phyloP scores from a whole-genome alignment of 1,139 yeast species.

The Eremothecium coryli region DNA sequence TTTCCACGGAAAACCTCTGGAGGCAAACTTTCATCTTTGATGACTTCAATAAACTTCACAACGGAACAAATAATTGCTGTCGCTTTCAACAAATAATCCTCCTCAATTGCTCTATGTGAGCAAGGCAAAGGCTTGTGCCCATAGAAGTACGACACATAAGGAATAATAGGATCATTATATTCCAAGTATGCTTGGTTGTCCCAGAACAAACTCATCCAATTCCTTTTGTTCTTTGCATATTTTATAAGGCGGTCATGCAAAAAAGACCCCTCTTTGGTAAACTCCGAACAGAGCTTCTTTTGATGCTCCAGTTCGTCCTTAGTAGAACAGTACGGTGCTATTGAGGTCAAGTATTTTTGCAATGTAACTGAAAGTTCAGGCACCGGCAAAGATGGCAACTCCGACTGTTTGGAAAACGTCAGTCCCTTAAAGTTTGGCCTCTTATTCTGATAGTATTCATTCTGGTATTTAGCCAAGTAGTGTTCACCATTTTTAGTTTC shows the following conservation, averaged over 20 bases:
- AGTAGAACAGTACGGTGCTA: conserved; percentile 57
- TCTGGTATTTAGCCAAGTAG: conserved; percentile 21
- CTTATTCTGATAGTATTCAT: conserved; percentile 17
- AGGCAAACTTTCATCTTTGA: conserved; percentile 50
- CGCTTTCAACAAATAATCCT: conserved; percentile 70
- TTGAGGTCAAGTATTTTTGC: conserved; percentile 56
- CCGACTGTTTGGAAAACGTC: conserved; percentile 62
- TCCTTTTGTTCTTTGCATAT: conserved; percentile 55
- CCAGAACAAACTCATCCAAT: conserved; percentile 94
- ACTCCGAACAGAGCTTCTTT: conserved; percentile 54
- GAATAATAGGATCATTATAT: conserved; percentile 88
- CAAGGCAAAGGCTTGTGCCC: conserved; percentile 61
- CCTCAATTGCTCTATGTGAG: conserved; percentile 42
- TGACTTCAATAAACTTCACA: conserved; percentile 44
- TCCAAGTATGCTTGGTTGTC: conserved; percentile 87
- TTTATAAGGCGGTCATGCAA: conserved; percentile 59
- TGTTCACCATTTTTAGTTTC: conserved; percentile 24
- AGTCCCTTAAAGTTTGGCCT: conserved; percentile 44
- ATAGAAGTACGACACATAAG: conserved; percentile 86
- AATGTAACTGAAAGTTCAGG: conserved; percentile 73
- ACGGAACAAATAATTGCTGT: conserved; percentile 51
- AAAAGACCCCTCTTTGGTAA: conserved; percentile 55
- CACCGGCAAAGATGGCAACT: conserved; percentile 79
- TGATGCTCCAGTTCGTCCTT: conserved; percentile 47
- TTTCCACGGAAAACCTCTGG: conserved; percentile 75